These are phyloP conservation scores for Salix caprea DNA, from an alignment of 345 rosid genomes.

Conservation along the genomic window DNA sequence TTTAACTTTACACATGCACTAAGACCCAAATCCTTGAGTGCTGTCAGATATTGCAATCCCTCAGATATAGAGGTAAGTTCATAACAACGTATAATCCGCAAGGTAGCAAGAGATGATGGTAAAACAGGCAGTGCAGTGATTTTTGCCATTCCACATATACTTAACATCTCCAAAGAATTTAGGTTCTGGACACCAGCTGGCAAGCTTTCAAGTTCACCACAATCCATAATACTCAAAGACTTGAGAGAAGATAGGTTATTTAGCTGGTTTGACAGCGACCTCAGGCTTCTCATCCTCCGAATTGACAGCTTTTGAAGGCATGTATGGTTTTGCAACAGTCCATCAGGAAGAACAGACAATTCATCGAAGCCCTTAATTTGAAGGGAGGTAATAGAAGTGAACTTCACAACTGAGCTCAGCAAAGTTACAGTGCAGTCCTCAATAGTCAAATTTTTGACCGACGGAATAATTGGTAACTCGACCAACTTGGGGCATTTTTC, in stretches of 20 bases:
- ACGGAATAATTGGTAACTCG: background rate
- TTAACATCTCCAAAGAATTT: background rate
- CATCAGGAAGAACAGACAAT: background rate
- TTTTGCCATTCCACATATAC: background rate
- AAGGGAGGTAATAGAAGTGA: background rate
- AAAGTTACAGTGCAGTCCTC: background rate
- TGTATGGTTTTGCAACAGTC: background rate
- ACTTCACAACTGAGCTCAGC: background rate
- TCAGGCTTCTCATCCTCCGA: background rate
- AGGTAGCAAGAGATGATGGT: background rate
- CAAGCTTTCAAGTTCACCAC: background rate
- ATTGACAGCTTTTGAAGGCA: background rate
- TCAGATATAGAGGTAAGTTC: background rate
- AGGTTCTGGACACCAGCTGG: constrained; percentile 2
- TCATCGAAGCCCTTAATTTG: background rate
- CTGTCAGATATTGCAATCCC: background rate
- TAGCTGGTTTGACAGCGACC: constrained; percentile 1
- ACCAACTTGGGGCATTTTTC: background rate
- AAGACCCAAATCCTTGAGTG: background rate
- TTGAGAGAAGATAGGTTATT: constrained; percentile 5
- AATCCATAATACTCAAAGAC: background rate
- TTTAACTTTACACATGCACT: background rate
- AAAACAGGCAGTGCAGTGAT: background rate
- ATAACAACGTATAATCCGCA: accelerated
- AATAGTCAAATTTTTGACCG: background rate